A percentile compares a stretch with the other conserved stretches of the same genome.
Conservation (phyloP, 73 alveolate species). For the Paraurostyla sp. region DNA sequence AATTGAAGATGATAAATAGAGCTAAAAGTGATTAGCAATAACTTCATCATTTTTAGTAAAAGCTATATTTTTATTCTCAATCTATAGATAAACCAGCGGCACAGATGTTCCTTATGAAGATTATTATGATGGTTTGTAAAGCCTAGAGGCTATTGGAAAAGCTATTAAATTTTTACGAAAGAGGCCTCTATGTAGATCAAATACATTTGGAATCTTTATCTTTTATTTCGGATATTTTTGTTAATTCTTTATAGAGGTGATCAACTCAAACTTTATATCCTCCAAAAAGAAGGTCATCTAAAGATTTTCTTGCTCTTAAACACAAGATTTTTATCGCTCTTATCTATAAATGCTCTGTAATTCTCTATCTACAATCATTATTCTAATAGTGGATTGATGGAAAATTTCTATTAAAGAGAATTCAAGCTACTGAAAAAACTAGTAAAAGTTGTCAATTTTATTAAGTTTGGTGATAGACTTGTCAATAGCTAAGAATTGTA, state of each 20-base stretch:
- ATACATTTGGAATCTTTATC: not conserved
- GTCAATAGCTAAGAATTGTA: not conserved
- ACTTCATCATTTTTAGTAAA: constrained; percentile 53
- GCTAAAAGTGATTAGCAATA: constrained; percentile 31
- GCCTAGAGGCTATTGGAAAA: not conserved
- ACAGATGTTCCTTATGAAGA: not conserved
- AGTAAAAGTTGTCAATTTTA: not conserved
- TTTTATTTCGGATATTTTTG: constrained; percentile 37
- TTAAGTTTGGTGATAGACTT: not conserved
- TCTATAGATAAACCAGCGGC: not conserved
- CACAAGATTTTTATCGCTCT: not conserved
- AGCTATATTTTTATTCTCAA: constrained; percentile 22
- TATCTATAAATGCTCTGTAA: not conserved
- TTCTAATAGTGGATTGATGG: constrained; percentile 17
- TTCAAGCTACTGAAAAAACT: not conserved
- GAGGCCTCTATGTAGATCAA: constrained; percentile 24
- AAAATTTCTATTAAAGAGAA: constrained; percentile 30
- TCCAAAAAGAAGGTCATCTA: constrained; percentile 7
- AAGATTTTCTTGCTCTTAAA: not conserved
- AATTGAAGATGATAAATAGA: not conserved
- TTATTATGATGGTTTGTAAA: not conserved
- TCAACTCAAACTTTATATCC: constrained; percentile 10
- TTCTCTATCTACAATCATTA: constrained; percentile 32
- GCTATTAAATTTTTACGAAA: constrained; percentile 19
- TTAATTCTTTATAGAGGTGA: constrained; percentile 6